Conservation (phyloP, 306 rosid species). For the Cicer yamashitae region DNA sequence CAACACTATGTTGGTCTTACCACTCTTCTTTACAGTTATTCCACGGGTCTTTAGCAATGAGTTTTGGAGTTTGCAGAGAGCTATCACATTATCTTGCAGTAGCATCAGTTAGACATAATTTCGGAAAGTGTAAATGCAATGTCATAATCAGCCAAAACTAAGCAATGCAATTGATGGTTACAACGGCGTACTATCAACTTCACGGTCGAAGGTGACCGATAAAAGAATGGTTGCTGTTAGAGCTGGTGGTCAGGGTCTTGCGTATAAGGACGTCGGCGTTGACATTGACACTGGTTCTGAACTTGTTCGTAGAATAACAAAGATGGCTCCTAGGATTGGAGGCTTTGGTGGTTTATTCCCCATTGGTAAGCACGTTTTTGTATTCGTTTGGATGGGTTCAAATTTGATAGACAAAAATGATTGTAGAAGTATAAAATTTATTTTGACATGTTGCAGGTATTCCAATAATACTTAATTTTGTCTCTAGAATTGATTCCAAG, state of each 20-base stretch:
- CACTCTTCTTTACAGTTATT: not conserved
- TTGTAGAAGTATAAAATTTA: not conserved
- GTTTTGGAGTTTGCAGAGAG: constrained; percentile 33
- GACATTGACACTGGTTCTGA: constrained; percentile 94
- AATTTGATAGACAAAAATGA: not conserved
- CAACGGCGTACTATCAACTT: constrained; percentile 32
- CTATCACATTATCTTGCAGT: constrained; percentile 35
- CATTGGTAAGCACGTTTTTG: constrained; percentile 56
- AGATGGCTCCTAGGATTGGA: constrained; percentile 94
- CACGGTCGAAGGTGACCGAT: constrained; percentile 32
- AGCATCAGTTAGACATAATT: constrained; percentile 34
- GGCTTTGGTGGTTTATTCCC: constrained; percentile 95
- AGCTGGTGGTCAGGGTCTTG: constrained; percentile 53
- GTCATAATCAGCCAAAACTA: not conserved
- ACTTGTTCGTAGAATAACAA: constrained; percentile 81
- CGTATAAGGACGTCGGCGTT: constrained; percentile 86
- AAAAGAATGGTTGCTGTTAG: constrained; percentile 20
- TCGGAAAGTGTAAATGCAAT: constrained; percentile 1
- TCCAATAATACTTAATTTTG: not conserved
- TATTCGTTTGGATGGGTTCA: not conserved
- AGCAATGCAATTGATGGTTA: not conserved
- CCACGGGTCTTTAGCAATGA: constrained; percentile 16
- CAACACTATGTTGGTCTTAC: no score
- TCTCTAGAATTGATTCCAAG: not conserved
- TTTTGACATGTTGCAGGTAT: not conserved